phyloP scores from a whole-genome alignment of 345 rosid genomes.

The Firmiana major region DNA sequence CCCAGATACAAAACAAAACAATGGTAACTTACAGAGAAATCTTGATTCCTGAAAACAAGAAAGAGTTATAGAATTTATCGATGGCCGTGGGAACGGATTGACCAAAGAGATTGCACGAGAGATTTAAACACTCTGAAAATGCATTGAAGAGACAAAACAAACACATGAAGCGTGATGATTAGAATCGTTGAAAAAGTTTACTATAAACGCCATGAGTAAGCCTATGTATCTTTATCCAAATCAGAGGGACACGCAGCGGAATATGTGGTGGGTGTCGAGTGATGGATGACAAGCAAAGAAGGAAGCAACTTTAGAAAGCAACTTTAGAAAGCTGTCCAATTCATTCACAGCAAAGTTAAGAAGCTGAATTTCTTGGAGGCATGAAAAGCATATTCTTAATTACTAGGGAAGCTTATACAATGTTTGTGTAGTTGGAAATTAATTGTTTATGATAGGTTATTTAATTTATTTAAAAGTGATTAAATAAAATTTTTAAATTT shows the following conservation, averaged over 20 bases:
- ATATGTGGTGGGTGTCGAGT: conserved; percentile 1
- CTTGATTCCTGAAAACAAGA: conserved; percentile 27
- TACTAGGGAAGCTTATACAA: background rate
- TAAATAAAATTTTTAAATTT: too few species aligned
- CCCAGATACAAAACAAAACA: background rate
- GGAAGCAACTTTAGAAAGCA: background rate
- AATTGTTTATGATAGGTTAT: too few species aligned
- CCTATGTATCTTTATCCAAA: background rate
- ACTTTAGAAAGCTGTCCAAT: background rate
- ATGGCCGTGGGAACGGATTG: conserved; percentile 5
- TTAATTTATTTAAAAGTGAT: too few species aligned
- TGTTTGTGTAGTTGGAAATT: too few species aligned
- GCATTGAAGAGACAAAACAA: background rate
- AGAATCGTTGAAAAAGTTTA: background rate
- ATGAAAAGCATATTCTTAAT: background rate
- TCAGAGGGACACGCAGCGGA: background rate
- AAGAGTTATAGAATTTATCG: conserved; percentile 19
- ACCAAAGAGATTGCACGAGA: background rate
- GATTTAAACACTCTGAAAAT: background rate
- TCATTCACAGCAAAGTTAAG: background rate
- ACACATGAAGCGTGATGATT: background rate
- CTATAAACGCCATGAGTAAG: conserved; percentile 1
- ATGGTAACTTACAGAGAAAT: background rate
- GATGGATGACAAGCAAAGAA: background rate
- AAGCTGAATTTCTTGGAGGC: background rate